A percentile compares a stretch with the other conserved stretches of the same genome.
Conservation (phyloP, 257 asterid genomes). For the Salvia splendens region DNA sequence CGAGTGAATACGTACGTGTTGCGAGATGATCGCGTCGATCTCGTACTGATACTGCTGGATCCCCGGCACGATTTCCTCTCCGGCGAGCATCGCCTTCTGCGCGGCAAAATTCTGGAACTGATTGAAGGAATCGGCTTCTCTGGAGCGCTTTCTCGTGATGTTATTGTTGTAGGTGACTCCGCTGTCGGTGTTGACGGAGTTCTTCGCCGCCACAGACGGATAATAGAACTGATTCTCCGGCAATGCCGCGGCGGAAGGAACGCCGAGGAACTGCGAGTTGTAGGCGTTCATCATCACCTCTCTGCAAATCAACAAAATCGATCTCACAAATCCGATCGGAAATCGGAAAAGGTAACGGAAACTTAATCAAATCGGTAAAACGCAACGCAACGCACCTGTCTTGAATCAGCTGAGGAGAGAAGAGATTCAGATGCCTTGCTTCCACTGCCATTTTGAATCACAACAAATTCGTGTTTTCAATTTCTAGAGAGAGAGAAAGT, state of each 20-base stretch:
- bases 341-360: not conserved
- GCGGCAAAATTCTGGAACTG: constrained; percentile 30
- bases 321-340: too few relatives aligned
- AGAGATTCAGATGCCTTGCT: constrained; percentile 62
- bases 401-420: constrained; percentile 42
- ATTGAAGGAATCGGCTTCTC: constrained; percentile 7
- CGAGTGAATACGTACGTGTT: constrained; percentile 47
- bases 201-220: constrained; percentile 43
- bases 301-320: constrained; percentile 29
- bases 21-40: constrained; percentile 60
- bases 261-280: constrained; percentile 36
- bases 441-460: constrained; percentile 62
- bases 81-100: constrained; percentile 33
- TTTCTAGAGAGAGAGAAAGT: constrained; percentile 34
- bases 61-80: constrained; percentile 44
- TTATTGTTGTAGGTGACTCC: constrained; percentile 48
- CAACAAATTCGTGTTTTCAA: not conserved
- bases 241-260: constrained; percentile 37
- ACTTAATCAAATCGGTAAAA: not conserved
- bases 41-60: constrained; percentile 61
- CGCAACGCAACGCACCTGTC: constrained; percentile 37
- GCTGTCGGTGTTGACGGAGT: constrained; percentile 62
- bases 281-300: constrained; percentile 34
- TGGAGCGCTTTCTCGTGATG: constrained; percentile 49
- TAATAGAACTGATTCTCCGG: constrained; percentile 43